Evolutionary conservation across 2,329 filamentous ascomycete species (phyloP).

Genomic region (Cladosporium austrohemisphaericum): DNA sequence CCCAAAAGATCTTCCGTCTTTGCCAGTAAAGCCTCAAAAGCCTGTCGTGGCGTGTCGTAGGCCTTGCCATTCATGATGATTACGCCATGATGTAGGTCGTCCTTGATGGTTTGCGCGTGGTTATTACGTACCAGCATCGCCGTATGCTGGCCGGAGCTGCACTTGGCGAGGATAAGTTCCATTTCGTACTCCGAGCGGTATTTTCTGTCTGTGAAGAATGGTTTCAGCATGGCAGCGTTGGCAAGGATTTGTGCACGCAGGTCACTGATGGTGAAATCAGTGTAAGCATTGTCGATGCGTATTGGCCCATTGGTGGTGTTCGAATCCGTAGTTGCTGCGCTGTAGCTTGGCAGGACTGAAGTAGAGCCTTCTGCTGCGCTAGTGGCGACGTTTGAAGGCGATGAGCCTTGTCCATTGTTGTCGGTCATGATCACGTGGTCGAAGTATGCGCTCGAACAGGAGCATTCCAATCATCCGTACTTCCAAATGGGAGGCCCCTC

Average conservation of each 20-base stretch:
- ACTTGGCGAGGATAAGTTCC: not conserved
- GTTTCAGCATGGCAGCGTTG: constrained; percentile 13
- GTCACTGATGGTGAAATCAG: constrained; percentile 10
- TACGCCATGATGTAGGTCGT: constrained; percentile 2
- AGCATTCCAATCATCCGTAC: too few relatives aligned
- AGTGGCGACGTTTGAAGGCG: too few relatives aligned
- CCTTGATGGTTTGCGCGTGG: not conserved
- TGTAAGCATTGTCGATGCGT: not conserved
- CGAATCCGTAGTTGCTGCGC: not conserved
- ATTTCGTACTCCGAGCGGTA: constrained; percentile 1
- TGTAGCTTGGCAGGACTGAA: constrained; percentile 8
- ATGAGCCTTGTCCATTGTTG: too few relatives aligned
- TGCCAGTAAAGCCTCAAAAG: constrained; percentile 1
- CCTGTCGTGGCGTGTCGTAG: constrained; percentile 3
- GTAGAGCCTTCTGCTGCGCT: too few relatives aligned
- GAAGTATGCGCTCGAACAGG: too few relatives aligned
- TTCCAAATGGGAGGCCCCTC: too few relatives aligned
- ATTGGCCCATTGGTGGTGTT: not conserved
- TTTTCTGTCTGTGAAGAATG: constrained; percentile 1
- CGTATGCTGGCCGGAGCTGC: constrained; percentile 6
- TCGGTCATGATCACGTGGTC: too few relatives aligned
- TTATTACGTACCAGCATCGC: constrained; percentile 5
- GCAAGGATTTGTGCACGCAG: constrained; percentile 8
- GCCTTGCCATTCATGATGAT: constrained; percentile 3
- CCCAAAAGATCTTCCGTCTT: constrained; percentile 3